phyloP scores from a whole-genome alignment of 139 green algal genomes.

The Parachlorella kessleri region DNA sequence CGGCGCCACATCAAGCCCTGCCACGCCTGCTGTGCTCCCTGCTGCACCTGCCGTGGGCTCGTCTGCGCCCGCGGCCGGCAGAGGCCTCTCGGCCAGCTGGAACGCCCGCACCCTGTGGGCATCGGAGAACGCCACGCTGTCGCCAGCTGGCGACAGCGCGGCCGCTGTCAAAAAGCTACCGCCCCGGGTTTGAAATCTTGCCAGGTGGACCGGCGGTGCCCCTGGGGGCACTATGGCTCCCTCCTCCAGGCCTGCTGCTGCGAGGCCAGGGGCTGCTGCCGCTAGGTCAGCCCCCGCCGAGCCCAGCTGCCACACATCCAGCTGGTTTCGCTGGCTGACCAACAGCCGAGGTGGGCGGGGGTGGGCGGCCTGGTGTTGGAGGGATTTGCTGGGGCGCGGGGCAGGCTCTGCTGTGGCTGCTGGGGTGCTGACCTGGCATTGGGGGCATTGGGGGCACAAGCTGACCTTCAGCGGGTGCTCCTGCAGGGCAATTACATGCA shows the following conservation, averaged over 20 bases:
- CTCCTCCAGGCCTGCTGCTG: slow-evolving; percentile 24
- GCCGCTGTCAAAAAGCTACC: slow-evolving; percentile 42
- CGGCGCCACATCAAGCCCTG: background rate
- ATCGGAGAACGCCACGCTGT: slow-evolving; percentile 65
- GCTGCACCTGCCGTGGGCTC: too few species aligned
- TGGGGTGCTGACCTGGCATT: background rate
- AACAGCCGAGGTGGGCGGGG: slow-evolving; percentile 44
- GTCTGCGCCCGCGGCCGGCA: background rate
- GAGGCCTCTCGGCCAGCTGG: slow-evolving; percentile 20
- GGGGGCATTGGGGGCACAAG: slow-evolving; percentile 18
- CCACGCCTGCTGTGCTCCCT: too few species aligned
- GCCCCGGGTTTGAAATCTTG: slow-evolving; percentile 42
- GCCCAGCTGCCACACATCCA: slow-evolving; percentile 71
- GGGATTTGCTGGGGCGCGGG: background rate
- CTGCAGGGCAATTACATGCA: slow-evolving; percentile 49
- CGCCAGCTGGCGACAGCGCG: slow-evolving; percentile 71
- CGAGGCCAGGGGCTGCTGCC: background rate
- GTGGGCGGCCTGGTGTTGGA: too few species aligned
- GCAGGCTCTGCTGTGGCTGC: background rate
- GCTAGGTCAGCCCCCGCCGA: background rate
- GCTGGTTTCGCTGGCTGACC: slow-evolving; percentile 38
- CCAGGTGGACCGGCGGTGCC: slow-evolving; percentile 52
- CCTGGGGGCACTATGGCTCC: slow-evolving; percentile 47
- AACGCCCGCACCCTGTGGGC: slow-evolving; percentile 49
- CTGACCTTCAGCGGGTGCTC: slow-evolving; percentile 62